Conservation (phyloP, 768 basidiomycete species). For the Collybia mongolica region DNA sequence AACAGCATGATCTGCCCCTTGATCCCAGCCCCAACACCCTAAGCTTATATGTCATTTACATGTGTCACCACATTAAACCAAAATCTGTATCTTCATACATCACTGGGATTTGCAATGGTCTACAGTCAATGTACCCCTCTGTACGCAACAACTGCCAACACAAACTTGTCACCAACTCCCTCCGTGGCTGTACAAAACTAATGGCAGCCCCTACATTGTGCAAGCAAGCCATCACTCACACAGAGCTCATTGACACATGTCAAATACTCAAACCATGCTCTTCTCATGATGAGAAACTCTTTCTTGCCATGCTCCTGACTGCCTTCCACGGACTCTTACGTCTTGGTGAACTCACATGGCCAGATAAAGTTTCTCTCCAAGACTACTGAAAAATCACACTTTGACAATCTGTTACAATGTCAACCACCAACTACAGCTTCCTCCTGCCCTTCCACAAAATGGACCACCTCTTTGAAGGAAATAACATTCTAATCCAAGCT, state of each 20-base stretch:
- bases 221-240: conserved; percentile 19
- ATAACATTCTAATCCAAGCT: too few species aligned
- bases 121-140: conserved; percentile 28
- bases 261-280: background rate
- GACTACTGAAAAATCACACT: too few species aligned
- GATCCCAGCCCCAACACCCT: conserved; percentile 37
- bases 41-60: conserved; percentile 31
- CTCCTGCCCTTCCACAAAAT: too few species aligned
- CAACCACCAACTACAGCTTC: too few species aligned
- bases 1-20: conserved; percentile 26
- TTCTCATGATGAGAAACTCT: conserved; percentile 22
- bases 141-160: conserved; percentile 16
- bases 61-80: conserved; percentile 34
- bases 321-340: conserved; percentile 27
- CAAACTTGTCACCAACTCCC: conserved; percentile 15
- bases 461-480: too few species aligned
- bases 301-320: conserved; percentile 22
- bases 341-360: too few species aligned
- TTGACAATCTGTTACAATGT: too few species aligned
- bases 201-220: conserved; percentile 8
- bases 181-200: background rate
- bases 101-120: conserved; percentile 32
- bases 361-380: too few species aligned
- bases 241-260: too few species aligned
- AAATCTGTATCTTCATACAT: conserved; percentile 32